phyloP scores from a whole-genome alignment of 2,329 filamentous ascomycete genomes.

The Ceratocystiopsis brevicomis region DNA sequence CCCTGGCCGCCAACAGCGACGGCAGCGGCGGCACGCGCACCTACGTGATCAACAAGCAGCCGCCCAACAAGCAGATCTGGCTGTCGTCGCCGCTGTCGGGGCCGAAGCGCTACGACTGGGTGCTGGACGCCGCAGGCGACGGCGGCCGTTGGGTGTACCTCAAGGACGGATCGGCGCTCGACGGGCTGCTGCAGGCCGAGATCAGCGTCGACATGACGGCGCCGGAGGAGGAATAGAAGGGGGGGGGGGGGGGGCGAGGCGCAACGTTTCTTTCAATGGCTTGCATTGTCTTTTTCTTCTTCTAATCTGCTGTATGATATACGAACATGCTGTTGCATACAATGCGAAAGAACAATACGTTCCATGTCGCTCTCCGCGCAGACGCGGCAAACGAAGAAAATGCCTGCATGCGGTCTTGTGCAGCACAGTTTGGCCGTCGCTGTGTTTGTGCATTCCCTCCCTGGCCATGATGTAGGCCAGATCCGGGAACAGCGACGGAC shows the following conservation, averaged over 20 bases:
- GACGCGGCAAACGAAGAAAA: no score
- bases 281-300: no score
- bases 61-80: constrained; percentile 95
- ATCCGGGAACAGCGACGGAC: no score
- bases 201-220: constrained; percentile 42
- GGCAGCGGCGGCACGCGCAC: constrained; percentile 42
- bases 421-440: no score
- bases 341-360: no score
- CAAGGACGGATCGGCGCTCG: constrained; percentile 61
- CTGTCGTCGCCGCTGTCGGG: constrained; percentile 79
- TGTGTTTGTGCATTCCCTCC: no score
- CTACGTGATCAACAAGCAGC: constrained; percentile 96
- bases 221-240: neutral
- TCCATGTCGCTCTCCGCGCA: no score
- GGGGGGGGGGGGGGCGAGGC: constrained; percentile 8
- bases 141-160: constrained; percentile 72
- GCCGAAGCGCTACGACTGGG: constrained; percentile 88
- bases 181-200: constrained; percentile 55
- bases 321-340: no score
- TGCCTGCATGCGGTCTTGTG: no score
- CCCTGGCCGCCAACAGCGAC: neutral
- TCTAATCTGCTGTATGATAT: no score
- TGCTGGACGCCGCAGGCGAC: constrained; percentile 42
- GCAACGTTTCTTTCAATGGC: no score
- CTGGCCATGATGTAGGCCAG: no score